A percentile compares a stretch with the other conserved stretches of the same genome.
Evolutionary conservation across 345 rosid genomes (phyloP).

Genomic region (Gynandropsis gynandra): DNA sequence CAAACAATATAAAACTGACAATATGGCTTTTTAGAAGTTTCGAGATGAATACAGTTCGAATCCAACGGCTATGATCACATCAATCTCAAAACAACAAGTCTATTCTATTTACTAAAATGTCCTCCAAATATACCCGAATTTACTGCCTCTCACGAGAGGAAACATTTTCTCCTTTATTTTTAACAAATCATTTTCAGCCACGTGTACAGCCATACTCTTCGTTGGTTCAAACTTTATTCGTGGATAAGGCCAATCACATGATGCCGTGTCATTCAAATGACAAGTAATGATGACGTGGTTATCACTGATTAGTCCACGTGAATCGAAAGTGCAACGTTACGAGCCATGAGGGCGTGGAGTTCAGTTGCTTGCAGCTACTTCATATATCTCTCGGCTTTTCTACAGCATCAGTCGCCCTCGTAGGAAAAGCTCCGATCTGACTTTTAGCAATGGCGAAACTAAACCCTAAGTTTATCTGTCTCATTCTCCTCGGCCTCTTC

Average conservation of each 20-base stretch:
- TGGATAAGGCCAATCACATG: conserved; percentile 25
- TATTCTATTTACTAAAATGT: background rate
- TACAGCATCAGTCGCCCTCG: background rate
- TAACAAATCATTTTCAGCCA: background rate
- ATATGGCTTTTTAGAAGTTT: background rate
- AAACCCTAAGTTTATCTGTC: conserved; percentile 30
- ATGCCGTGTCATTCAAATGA: conserved; percentile 40
- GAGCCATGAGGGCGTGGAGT: conserved; percentile 12
- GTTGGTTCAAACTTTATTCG: conserved; percentile 3
- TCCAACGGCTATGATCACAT: conserved; percentile 18
- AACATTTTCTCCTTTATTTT: background rate
- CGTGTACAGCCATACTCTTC: conserved; percentile 1
- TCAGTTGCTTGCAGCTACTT: conserved; percentile 17
- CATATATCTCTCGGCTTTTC: conserved; percentile 12
- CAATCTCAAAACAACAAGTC: background rate
- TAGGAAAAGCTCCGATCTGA: conserved; percentile 21
- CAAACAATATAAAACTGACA: background rate
- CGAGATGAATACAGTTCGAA: conserved; percentile 10
- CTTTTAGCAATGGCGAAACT: conserved; percentile 38
- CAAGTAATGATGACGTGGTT: conserved; percentile 22
- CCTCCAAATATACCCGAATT: conserved; percentile 4
- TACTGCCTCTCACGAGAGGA: conserved; percentile 5
- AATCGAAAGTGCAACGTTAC: conserved; percentile 1
- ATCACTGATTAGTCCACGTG: conserved; percentile 8
- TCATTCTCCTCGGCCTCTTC: conserved; percentile 32